Conservation (phyloP, 108 stramenopile genomes). For the Aurantiochytrium sp. region DNA sequence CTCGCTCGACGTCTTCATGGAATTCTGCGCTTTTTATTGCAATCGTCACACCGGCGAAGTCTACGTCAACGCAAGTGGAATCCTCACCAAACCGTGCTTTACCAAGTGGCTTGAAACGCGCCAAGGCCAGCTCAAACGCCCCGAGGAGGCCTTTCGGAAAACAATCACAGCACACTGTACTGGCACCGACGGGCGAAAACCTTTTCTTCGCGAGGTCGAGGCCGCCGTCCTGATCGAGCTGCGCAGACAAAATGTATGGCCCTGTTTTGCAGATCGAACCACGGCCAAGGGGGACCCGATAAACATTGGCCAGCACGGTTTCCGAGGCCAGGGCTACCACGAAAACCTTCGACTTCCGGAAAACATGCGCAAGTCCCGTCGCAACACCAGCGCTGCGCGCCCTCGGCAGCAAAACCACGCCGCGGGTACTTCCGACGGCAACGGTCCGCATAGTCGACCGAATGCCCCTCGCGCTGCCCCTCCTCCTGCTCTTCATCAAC, state of each 20-base stretch:
- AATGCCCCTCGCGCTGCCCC: too few species aligned
- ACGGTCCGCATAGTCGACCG: too few species aligned
- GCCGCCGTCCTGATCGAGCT: not conserved
- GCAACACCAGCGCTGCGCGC: too few species aligned
- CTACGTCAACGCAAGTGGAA: not conserved
- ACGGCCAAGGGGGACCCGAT: not conserved
- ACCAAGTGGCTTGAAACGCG: not conserved
- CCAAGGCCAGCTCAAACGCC: not conserved
- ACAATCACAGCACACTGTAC: not conserved
- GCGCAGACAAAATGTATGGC: not conserved
- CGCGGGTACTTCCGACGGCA: too few species aligned
- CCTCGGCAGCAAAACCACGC: too few species aligned
- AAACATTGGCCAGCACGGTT: slow-evolving; percentile 1
- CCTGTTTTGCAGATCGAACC: not conserved
- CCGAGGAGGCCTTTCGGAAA: not conserved
- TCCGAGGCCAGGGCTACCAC: not conserved
- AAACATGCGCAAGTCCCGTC: not conserved
- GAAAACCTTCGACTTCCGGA: not conserved
- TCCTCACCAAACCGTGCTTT: not conserved
- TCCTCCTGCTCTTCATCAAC: too few species aligned
- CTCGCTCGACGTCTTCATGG: not conserved
- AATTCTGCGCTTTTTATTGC: not conserved
- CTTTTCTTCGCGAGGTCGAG: not conserved
- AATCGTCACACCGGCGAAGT: not conserved
- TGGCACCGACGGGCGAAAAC: not conserved